These are phyloP conservation scores for Geotrichum aggregatum DNA, from an alignment of 1,139 yeast genomes.

Conservation along the genomic window DNA sequence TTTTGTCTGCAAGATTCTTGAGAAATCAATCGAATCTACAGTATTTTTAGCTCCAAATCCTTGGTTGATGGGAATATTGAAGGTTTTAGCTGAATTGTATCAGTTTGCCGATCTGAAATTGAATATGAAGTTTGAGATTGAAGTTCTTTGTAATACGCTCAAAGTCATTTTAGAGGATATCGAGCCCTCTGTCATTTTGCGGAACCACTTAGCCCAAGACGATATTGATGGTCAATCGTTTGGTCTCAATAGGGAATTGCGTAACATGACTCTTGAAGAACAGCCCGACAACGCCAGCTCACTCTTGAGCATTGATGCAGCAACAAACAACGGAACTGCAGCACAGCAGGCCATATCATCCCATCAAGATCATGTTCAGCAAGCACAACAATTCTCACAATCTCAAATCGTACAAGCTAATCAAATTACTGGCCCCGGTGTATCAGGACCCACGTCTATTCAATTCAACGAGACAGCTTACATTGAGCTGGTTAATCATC, in stretches of 20 bases:
- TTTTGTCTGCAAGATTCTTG: constrained; percentile 80
- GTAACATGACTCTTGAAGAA: constrained; percentile 13
- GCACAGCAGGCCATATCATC: not conserved
- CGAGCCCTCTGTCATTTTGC: constrained; percentile 59
- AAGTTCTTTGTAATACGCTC: constrained; percentile 77
- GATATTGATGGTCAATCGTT: constrained; percentile 22
- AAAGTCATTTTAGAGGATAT: constrained; percentile 55
- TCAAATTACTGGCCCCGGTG: not conserved
- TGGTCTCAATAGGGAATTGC: constrained; percentile 9
- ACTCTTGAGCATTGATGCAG: constrained; percentile 3
- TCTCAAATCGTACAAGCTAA: not conserved
- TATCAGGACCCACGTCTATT: constrained; percentile 2
- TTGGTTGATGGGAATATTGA: constrained; percentile 78
- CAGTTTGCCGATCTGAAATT: constrained; percentile 76
- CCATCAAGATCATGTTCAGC: too few species aligned
- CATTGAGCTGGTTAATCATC: constrained; percentile 25
- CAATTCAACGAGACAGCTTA: constrained; percentile 22
- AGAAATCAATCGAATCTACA: constrained; percentile 64
- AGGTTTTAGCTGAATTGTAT: constrained; percentile 77
- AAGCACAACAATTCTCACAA: not conserved
- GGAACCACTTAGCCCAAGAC: constrained; percentile 44
- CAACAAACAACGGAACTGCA: constrained; percentile 6
- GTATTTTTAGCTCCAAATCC: constrained; percentile 87
- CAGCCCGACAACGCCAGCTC: constrained; percentile 6
- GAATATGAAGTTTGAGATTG: constrained; percentile 88